Conservation (phyloP, 208 protist species). For the Zelonia costaricensis region DNA sequence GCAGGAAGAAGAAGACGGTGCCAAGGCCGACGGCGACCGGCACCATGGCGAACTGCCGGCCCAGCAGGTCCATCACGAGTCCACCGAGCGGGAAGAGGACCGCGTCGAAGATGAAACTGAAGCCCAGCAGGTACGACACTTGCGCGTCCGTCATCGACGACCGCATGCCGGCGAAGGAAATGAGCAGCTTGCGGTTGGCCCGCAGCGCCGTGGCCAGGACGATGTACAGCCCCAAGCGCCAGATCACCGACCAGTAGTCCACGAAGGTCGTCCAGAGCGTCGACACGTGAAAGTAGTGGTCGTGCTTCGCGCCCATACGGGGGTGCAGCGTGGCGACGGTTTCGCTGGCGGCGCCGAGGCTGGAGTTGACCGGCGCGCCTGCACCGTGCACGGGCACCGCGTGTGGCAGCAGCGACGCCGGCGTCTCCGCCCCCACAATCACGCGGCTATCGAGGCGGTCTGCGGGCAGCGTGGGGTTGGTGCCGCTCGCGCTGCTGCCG, state of each 20-base stretch:
- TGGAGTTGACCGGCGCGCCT: too few species aligned
- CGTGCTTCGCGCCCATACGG: conserved; percentile 6
- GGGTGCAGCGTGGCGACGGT: conserved; percentile 21
- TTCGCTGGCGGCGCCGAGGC: background rate
- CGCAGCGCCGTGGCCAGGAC: conserved; percentile 68
- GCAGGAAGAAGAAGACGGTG: conserved; percentile 55
- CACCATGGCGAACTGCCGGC: conserved; percentile 64
- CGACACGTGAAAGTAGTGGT: conserved; percentile 27
- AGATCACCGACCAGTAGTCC: conserved; percentile 66
- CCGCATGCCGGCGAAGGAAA: conserved; percentile 70
- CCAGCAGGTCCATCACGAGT: conserved; percentile 66
- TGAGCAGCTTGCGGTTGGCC: conserved; percentile 79
- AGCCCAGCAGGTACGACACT: conserved; percentile 68
- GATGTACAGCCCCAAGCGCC: conserved; percentile 79
- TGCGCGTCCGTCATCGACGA: conserved; percentile 58
- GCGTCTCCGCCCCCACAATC: conserved; percentile 20
- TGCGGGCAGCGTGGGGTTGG: too few species aligned
- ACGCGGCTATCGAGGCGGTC: background rate
- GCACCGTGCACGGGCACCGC: too few species aligned
- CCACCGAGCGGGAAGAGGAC: conserved; percentile 86
- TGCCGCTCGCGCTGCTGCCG: too few species aligned
- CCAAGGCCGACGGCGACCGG: conserved; percentile 54
- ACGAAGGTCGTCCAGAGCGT: conserved; percentile 50
- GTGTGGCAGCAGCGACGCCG: too few species aligned
- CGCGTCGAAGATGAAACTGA: conserved; percentile 69